phyloP scores from a whole-genome alignment of 1,139 yeast species.

The Hemisphaericaspora xylofermentans region DNA sequence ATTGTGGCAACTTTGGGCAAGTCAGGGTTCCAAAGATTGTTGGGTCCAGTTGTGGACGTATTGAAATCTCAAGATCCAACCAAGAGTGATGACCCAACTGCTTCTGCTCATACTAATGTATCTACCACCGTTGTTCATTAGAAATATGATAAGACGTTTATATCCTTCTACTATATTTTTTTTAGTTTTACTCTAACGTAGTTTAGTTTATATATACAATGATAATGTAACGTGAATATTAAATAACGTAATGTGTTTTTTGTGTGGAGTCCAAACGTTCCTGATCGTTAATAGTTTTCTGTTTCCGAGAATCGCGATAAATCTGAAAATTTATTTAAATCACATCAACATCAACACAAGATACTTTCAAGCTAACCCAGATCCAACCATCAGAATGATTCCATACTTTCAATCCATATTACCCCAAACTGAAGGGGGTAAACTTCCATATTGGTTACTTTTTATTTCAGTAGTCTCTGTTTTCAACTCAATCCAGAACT shows the following conservation, averaged over 20 bases:
- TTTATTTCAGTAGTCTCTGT: slow-evolving; percentile 82
- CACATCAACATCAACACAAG: not conserved
- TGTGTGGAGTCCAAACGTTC: not conserved
- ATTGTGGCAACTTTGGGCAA: slow-evolving; percentile 90
- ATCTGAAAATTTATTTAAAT: not conserved
- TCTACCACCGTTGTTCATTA: slow-evolving; percentile 2
- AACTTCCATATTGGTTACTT: slow-evolving; percentile 47
- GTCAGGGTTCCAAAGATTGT: slow-evolving; percentile 86
- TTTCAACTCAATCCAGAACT: slow-evolving; percentile 90
- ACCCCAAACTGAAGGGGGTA: slow-evolving; percentile 37
- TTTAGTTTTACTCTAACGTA: not conserved
- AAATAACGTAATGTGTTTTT: not conserved
- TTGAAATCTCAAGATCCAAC: slow-evolving; percentile 84
- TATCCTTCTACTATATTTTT: slow-evolving; percentile 2
- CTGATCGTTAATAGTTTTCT: not conserved
- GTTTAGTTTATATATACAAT: not conserved
- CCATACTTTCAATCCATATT: slow-evolving; percentile 21
- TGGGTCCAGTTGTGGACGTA: slow-evolving; percentile 87
- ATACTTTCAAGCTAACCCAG: not conserved
- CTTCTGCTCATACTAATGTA: slow-evolving; percentile 2
- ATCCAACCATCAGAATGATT: slow-evolving; percentile 11
- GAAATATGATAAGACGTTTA: not conserved
- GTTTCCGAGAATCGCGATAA: not conserved
- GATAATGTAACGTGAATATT: not conserved
- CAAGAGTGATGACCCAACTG: slow-evolving; percentile 12